phyloP scores from a whole-genome alignment of 345 rosid species.

The Populus pruinosa region DNA sequence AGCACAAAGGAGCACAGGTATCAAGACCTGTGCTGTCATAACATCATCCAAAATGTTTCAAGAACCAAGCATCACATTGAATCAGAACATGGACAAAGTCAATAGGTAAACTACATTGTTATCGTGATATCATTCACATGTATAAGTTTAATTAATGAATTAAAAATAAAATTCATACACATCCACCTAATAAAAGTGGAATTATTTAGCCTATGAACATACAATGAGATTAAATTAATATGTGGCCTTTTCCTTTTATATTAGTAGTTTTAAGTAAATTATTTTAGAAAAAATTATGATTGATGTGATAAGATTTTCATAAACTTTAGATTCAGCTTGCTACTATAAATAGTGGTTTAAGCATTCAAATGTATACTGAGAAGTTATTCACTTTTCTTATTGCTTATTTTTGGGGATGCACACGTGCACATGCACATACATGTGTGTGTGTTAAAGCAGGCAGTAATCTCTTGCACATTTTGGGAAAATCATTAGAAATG shows the following conservation, averaged over 20 bases:
- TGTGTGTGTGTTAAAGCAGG: background rate
- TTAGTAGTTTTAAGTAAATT: too few species aligned
- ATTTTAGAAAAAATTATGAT: too few species aligned
- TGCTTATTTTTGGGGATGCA: too few species aligned
- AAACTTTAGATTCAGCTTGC: too few species aligned
- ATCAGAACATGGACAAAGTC: background rate
- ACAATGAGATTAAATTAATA: too few species aligned
- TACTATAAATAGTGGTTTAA: too few species aligned
- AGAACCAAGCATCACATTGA: background rate
- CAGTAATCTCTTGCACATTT: background rate
- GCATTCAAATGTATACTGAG: too few species aligned
- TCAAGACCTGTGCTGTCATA: background rate
- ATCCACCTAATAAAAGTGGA: too few species aligned
- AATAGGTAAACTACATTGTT: background rate
- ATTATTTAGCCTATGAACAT: too few species aligned
- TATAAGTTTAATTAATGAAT: background rate
- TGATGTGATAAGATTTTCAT: too few species aligned
- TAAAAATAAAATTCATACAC: background rate
- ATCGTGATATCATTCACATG: background rate
- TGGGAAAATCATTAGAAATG: background rate
- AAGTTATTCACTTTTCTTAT: too few species aligned
- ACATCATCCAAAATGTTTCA: background rate
- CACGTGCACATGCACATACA: background rate
- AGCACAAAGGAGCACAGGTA: background rate
- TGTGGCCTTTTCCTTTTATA: too few species aligned